Base-by-base conservation (phyloP, 1,284 basidiomycete species). In the Tilletia walkeri region DNA sequence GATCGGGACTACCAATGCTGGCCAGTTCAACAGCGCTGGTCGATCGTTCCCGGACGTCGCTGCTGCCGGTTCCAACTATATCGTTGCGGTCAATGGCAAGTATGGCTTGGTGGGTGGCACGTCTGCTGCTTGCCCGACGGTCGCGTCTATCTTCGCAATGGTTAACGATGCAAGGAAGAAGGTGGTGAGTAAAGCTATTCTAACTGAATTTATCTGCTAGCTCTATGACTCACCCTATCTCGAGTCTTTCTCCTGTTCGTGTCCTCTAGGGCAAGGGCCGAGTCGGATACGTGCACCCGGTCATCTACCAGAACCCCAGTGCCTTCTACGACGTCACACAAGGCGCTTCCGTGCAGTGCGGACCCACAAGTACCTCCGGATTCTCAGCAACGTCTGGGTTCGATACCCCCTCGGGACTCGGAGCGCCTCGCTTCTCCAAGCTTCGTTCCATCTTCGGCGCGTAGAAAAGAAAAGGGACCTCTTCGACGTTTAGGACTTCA, bases 321-420 rank as follows among this genome's bases (percentile, higher is more conserved):
- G 54, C 69, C 7, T 67, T 73, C 70, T 69, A 69, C 14, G 72
- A 73, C 66, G 36, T 73, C 67, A 66, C 70, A 5, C 39, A 34
- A 10, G 72, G 72, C 50, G 61, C 54, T 16, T 41, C 45, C 20
- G 49, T n/a, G 34, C 48, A 45, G 14, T 67, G 66, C 49, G 34
- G 18, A 10, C 34, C 34, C 4, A 10, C 34, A 4, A 34, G 49
- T 16, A 53, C 7, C 48, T n/a, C 48, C 3, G 66, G 66, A 10
- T 67, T 50, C 66, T 36, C 48, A 4, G 50, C 66, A 20, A 34
- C 36, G 47, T 50, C 38, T 12, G 66, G 66, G 16, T 67, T 53
- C 66, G 66, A 67, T 38, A 54, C 41, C 5, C 24, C 66, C 24
- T 53, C 48, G 5, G 66, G 66, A 6, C 47, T 67, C 30, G 66